Evolutionary conservation across 2,329 filamentous ascomycete species (phyloP).

Genomic region (Chrysoporthe deuterocubensis): DNA sequence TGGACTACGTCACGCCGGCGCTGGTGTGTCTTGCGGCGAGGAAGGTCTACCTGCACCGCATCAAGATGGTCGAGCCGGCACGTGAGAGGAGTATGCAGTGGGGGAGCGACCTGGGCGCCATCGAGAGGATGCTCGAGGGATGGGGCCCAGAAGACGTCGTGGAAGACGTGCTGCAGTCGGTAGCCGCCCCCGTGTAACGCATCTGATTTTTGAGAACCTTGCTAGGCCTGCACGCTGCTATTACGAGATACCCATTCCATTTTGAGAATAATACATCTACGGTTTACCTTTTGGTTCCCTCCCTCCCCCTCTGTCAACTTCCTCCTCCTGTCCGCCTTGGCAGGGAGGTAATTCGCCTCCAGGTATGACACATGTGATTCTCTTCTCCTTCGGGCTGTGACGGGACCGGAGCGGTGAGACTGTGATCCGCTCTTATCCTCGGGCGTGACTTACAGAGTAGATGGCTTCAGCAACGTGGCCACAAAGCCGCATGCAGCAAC

Average conservation of each 20-base stretch:
- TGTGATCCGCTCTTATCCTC: neutral
- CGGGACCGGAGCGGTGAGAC: neutral
- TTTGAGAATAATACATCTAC: neutral
- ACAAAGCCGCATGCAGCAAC: neutral
- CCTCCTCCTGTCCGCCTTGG: too few relatives aligned
- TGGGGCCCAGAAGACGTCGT: conserved; percentile 66
- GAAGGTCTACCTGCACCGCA: conserved; percentile 87
- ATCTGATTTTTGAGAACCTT: neutral
- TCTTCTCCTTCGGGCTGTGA: neutral
- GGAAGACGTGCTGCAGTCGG: conserved; percentile 64
- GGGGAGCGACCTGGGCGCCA: conserved; percentile 77
- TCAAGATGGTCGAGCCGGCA: conserved; percentile 69
- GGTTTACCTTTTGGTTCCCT: neutral
- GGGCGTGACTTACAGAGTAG: neutral
- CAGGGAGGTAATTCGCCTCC: neutral
- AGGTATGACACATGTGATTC: neutral
- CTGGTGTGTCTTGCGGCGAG: conserved; percentile 80
- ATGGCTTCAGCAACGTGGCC: neutral
- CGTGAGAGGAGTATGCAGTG: conserved; percentile 90
- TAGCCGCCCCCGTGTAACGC: conserved; percentile 56
- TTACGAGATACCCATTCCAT: conserved; percentile 6
- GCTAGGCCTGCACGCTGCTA: neutral
- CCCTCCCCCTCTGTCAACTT: neutral
- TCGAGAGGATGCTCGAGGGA: conserved; percentile 68
- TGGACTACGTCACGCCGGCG: conserved; percentile 82